Percentiles rank a stretch among this genome's conserved stretches.
phyloP scores from a whole-genome alignment of 768 basidiomycete genomes.

The Russula foetens region DNA sequence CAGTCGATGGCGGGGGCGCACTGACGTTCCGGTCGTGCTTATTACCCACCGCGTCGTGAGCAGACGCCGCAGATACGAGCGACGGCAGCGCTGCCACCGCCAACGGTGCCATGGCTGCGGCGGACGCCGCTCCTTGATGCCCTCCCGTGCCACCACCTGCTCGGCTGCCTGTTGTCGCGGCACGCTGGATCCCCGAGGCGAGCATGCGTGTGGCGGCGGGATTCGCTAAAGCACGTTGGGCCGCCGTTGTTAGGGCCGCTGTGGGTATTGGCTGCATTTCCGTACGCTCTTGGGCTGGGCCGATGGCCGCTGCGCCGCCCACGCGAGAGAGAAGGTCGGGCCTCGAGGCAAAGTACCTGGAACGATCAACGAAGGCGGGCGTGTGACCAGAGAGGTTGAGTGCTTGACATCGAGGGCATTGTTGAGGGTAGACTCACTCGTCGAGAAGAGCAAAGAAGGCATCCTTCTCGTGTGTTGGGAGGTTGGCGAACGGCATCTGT shows the following conservation, averaged over 20 bases:
- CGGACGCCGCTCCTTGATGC: too few relatives aligned
- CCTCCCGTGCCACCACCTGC: not conserved
- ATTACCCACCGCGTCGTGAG: not conserved
- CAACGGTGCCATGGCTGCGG: not conserved
- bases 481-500: constrained; percentile 64
- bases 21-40: too few relatives aligned
- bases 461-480: constrained; percentile 61
- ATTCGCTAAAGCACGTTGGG: constrained; percentile 25
- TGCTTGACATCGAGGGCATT: not conserved
- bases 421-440: constrained; percentile 39
- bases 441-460: constrained; percentile 77
- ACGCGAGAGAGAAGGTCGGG: constrained; percentile 17
- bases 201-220: constrained; percentile 7
- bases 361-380: not conserved
- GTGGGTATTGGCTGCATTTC: not conserved
- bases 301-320: not conserved
- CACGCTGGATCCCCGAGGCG: constrained; percentile 4
- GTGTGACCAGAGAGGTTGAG: not conserved
- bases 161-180: not conserved
- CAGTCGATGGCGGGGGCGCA: not conserved
- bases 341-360: constrained; percentile 18
- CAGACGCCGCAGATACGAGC: not conserved
- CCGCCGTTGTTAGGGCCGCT: constrained; percentile 10
- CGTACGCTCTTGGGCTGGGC: not conserved
- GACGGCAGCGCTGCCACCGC: not conserved